These are phyloP conservation scores for Verticillium tricorpus DNA, from an alignment of 2,329 filamentous ascomycete genomes.

Conservation along the genomic window DNA sequence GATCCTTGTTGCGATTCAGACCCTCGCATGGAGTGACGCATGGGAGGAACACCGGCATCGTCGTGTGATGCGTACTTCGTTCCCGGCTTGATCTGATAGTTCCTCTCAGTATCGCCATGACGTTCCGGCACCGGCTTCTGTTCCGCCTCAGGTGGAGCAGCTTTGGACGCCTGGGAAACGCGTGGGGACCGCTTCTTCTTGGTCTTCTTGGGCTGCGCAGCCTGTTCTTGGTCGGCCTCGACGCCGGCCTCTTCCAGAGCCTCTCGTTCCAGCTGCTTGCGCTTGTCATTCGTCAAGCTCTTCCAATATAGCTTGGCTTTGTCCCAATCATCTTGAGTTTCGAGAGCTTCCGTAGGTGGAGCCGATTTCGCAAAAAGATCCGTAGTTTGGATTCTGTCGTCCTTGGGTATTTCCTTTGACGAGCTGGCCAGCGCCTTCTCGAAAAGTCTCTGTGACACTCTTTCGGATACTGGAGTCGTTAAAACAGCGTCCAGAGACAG, in stretches of 20 bases:
- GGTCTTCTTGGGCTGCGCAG: conserved; percentile 18
- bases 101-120: conserved; percentile 16
- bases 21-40: conserved; percentile 6
- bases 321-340: conserved; percentile 53
- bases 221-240: conserved; percentile 39
- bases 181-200: conserved; percentile 27
- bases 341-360: background rate
- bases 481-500: conserved; percentile 67
- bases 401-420: background rate
- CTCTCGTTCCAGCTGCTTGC: conserved; percentile 56
- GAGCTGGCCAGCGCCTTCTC: conserved; percentile 5
- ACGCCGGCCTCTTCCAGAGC: conserved; percentile 48
- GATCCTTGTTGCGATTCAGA: conserved; percentile 6
- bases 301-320: conserved; percentile 67
- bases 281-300: conserved; percentile 57
- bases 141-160: conserved; percentile 8
- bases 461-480: conserved; percentile 16
- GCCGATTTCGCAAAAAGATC: background rate
- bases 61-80: conserved; percentile 13
- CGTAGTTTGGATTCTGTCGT: background rate
- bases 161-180: conserved; percentile 11
- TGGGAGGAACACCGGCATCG: background rate
- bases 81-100: conserved; percentile 35
- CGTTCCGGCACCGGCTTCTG: background rate
- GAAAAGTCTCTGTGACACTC: conserved; percentile 9